Percentiles rank a stretch among this genome's conserved stretches.
Conservation (phyloP, 225 moss, liverwort and hornwort genomes). For the Physcomitrellopsis africana region DNA sequence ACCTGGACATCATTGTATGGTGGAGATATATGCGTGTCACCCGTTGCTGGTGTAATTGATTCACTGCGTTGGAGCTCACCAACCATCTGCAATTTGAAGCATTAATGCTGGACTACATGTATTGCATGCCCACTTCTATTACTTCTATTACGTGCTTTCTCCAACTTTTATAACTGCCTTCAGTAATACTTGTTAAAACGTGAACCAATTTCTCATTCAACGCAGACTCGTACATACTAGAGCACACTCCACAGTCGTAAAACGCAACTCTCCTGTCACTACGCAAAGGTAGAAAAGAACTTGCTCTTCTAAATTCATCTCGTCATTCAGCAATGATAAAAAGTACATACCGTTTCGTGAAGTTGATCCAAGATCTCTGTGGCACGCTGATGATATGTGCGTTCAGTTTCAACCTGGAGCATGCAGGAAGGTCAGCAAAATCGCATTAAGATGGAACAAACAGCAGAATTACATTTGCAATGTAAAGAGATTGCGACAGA, state of each 20-base stretch:
- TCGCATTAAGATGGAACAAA: not conserved
- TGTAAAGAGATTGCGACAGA: not conserved
- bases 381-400: slow-evolving; percentile 53
- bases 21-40: slow-evolving; percentile 64
- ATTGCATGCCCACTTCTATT: not conserved
- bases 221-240: not conserved
- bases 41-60: slow-evolving; percentile 62
- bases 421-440: slow-evolving; percentile 28
- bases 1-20: slow-evolving; percentile 83
- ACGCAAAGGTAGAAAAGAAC: slow-evolving; percentile 10
- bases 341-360: slow-evolving; percentile 46
- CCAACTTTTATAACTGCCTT: not conserved
- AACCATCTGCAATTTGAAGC: slow-evolving; percentile 65
- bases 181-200: not conserved
- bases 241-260: not conserved
- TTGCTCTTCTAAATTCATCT: not conserved
- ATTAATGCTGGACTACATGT: not conserved
- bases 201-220: not conserved
- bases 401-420: slow-evolving; percentile 63
- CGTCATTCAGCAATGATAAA: not conserved
- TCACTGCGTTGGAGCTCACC: slow-evolving; percentile 91
- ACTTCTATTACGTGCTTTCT: not conserved
- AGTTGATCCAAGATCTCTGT: slow-evolving; percentile 59
- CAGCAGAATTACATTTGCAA: not conserved
- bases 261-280: not conserved